These are phyloP conservation scores for Hypoxylon sp. DNA, from an alignment of 2,329 filamentous ascomycete species.

Conservation along the genomic window DNA sequence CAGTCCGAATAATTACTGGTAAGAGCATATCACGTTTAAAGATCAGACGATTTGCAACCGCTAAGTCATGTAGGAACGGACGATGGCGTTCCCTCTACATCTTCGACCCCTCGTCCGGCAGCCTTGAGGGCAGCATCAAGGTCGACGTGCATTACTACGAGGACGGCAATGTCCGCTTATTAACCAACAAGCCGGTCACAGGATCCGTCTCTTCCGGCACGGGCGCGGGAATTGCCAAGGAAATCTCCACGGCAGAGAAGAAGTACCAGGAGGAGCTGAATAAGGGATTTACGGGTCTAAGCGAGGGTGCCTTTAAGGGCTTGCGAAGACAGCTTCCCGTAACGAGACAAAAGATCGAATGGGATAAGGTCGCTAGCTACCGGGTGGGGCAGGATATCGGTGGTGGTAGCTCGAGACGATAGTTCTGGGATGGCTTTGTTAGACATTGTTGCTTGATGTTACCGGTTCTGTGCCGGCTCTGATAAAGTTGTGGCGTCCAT, in stretches of 20 bases:
- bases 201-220: constrained; percentile 71
- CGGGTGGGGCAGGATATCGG: constrained; percentile 85
- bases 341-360: constrained; percentile 98
- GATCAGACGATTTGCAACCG: neutral
- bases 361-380: constrained; percentile 98
- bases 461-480: neutral
- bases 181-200: constrained; percentile 84
- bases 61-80: constrained; percentile 76
- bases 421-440: constrained; percentile 40
- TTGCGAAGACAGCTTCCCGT: constrained; percentile 93
- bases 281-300: constrained; percentile 86
- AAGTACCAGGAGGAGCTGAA: constrained; percentile 98
- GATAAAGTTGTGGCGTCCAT: constrained; percentile 2
- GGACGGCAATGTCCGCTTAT: constrained; percentile 94
- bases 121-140: constrained; percentile 83
- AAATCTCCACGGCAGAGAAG: constrained; percentile 84
- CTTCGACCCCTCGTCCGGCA: constrained; percentile 76
- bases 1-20: constrained; percentile 98
- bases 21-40: constrained; percentile 43
- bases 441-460: constrained; percentile 15
- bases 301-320: constrained; percentile 95
- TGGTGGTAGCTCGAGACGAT: constrained; percentile 71
- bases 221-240: constrained; percentile 78
- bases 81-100: constrained; percentile 94
- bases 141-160: constrained; percentile 99